phyloP scores from a whole-genome alignment of 129 eudicot genomes.

The Helichrysum umbraculigerum region DNA sequence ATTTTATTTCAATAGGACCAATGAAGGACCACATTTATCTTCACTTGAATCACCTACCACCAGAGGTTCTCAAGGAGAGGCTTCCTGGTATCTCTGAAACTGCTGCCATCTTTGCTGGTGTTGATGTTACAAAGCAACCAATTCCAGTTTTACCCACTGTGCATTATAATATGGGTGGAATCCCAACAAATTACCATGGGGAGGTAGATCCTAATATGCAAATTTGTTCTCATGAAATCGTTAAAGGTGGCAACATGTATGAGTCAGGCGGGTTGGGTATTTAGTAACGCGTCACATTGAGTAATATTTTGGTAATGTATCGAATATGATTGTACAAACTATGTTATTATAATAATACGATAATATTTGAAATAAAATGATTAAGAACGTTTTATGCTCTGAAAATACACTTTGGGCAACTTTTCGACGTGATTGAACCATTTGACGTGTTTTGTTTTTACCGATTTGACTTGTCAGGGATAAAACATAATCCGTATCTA shows the following conservation, averaged over 20 bases:
- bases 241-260: background rate
- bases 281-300: background rate
- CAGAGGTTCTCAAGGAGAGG: conserved; percentile 97
- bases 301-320: background rate
- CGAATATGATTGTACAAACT: background rate
- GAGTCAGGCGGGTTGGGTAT: background rate
- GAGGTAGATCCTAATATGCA: conserved; percentile 51
- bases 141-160: conserved; percentile 99
- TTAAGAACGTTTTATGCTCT: background rate
- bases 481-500: background rate
- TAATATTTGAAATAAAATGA: background rate
- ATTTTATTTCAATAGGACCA: conserved; percentile 56
- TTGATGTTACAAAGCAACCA: conserved; percentile 98
- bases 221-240: background rate
- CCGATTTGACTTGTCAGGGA: background rate
- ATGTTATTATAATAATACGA: too few species aligned
- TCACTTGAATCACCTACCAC: conserved; percentile 97
- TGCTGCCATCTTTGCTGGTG: conserved; percentile 99
- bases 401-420: background rate
- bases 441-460: too few species aligned
- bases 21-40: conserved; percentile 96
- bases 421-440: background rate
- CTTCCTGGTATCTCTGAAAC: conserved; percentile 99
- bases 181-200: conserved; percentile 97
- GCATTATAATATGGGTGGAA: conserved; percentile 98